Evolutionary conservation across 176 grass and related monocot species (phyloP).

Genomic region (Lolium perenne): DNA sequence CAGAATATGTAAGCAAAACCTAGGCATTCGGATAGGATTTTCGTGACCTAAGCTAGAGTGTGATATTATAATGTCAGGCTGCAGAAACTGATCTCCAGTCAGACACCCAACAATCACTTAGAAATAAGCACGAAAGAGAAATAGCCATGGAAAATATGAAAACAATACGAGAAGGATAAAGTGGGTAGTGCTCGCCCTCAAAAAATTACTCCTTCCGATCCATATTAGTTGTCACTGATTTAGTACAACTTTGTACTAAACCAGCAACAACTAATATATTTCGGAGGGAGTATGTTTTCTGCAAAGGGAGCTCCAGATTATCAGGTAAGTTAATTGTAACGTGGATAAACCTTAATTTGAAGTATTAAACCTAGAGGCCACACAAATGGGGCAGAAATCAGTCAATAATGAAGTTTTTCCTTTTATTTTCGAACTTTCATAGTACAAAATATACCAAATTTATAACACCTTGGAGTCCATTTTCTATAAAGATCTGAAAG

Average conservation of each 20-base stretch:
- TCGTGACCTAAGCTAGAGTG: neutral
- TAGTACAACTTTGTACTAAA: no score
- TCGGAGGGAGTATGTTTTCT: no score
- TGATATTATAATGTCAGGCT: constrained; percentile 1
- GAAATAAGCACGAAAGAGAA: neutral
- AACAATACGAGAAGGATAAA: neutral
- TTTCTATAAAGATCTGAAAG: constrained; percentile 22
- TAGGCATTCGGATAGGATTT: neutral
- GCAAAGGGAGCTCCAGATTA: neutral
- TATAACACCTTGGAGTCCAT: constrained; percentile 1
- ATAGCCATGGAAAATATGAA: neutral
- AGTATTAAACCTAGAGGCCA: neutral
- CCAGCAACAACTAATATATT: no score
- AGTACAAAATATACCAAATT: neutral
- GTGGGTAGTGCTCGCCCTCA: neutral
- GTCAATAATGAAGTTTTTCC: neutral
- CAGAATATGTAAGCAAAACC: neutral
- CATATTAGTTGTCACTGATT: no score
- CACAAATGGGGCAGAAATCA: neutral
- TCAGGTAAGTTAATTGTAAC: neutral
- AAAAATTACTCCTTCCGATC: neutral
- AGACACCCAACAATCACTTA: neutral
- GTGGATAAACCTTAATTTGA: neutral
- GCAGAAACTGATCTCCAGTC: neutral
- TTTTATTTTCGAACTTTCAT: neutral